Evolutionary conservation across 371 early-diverging fungal species (phyloP), one percentile per base, ranked within the genome.

Genomic region (Rhizopus microsporus): DNA sequence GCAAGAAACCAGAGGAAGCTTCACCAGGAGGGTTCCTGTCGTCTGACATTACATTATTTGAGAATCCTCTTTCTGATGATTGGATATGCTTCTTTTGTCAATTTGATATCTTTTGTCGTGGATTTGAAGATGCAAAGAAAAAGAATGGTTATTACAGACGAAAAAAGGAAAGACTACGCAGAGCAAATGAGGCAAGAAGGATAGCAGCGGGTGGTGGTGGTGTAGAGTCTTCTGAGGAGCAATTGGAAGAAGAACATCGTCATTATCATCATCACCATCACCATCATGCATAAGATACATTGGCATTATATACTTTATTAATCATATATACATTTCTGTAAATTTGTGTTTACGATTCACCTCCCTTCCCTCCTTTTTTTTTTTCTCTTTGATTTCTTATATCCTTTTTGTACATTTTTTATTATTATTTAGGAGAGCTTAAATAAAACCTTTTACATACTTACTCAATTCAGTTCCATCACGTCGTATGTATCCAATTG

Each of bases 81-180:
- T 77, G 77, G 77, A 71, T 73, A 7, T 77, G 77, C 48, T 56
- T 73, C 31, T 77, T 77, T 54, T 77, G 77, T 51, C 74, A 77
- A 44, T 77, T 69, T 31, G 72, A 73, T 53, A 68, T 77, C 5
- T 56, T 77, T 4, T 63, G 68, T 30, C 34, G 54, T 59, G 77
- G 74, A 3, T 47, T 67, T 12, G 62, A 61, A 34, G 60, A 56
- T 0, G 62, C 74, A 7, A 68, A 65, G 30, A 56, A 63, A 17
- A 77, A 73, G 60, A 72, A 66, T 9, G 71, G 72, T 0, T 75
- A 63, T 42, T 69, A 74, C 38, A 54, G 61, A 50, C 54, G 72
- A 13, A 57, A 59, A 34, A 30, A 64, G 13, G 71, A 71, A 46
- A 59, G 67, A 54, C 60, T 55, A 12, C 61, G 69, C 5, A 60